Evolutionary conservation across 352 stramenopile species (phyloP).

Genomic region (Globisporangium sylvaticum): DNA sequence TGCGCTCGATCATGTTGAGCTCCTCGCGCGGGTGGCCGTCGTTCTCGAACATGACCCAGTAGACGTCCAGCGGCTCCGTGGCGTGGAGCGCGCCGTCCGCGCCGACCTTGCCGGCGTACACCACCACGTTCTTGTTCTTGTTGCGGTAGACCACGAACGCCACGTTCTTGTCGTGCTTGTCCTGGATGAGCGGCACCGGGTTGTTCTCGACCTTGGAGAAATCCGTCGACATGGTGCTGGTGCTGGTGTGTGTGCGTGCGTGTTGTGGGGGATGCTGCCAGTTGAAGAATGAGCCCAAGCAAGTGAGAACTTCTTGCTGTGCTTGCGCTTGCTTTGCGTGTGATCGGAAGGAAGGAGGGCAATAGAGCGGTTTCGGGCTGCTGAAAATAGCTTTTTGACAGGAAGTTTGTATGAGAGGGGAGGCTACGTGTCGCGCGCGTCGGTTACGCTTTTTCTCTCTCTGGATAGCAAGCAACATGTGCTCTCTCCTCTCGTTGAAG

Average conservation of each 20-base stretch:
- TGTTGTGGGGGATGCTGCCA: background rate
- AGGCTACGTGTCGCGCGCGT: slow-evolving; percentile 1
- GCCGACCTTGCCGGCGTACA: slow-evolving; percentile 67
- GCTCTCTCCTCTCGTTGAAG: background rate
- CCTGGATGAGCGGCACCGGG: slow-evolving; percentile 64
- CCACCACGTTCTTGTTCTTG: slow-evolving; percentile 90
- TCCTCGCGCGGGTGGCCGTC: slow-evolving; percentile 74
- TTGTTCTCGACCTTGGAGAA: slow-evolving; percentile 89
- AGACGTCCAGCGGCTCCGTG: slow-evolving; percentile 74
- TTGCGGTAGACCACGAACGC: slow-evolving; percentile 87
- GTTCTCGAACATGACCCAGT: slow-evolving; percentile 90
- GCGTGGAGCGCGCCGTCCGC: slow-evolving; percentile 63
- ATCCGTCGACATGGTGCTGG: slow-evolving; percentile 64
- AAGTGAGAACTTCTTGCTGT: background rate
- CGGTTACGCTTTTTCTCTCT: slow-evolving; percentile 3
- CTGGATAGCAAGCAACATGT: background rate
- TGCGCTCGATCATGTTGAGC: slow-evolving; percentile 86
- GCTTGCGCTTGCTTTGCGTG: background rate
- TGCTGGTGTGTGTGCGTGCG: slow-evolving; percentile 7
- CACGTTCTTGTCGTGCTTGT: slow-evolving; percentile 73
- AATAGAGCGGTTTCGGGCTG: slow-evolving; percentile 1
- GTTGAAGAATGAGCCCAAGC: slow-evolving; percentile 3
- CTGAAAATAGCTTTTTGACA: slow-evolving; percentile 4
- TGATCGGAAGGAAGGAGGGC: background rate
- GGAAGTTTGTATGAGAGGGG: background rate